Conservation (phyloP, 1,284 basidiomycete species). For the Cryptococcus sp. region DNA sequence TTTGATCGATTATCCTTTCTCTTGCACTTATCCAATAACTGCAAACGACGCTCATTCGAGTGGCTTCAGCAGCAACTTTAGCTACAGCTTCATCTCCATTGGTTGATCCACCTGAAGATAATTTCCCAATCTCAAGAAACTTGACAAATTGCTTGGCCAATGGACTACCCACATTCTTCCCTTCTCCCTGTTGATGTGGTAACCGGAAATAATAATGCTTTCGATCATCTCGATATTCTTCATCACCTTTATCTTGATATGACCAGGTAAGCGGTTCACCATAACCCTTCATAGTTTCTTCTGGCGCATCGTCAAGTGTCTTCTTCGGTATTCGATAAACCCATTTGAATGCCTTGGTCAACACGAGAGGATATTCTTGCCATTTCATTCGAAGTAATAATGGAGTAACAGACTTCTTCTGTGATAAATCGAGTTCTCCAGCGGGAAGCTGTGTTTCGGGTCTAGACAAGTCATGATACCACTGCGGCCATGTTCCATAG, state of each 20-base stretch:
- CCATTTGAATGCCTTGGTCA: constrained; percentile 90
- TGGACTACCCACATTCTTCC: constrained; percentile 88
- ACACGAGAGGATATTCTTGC: constrained; percentile 78
- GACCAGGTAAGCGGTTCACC: constrained; percentile 8
- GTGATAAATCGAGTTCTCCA: constrained; percentile 72
- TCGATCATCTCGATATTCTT: constrained; percentile 16
- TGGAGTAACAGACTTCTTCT: constrained; percentile 77
- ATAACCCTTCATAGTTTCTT: constrained; percentile 8
- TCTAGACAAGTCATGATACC: constrained; percentile 84
- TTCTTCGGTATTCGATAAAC: constrained; percentile 66
- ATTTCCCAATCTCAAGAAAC: constrained; percentile 76
- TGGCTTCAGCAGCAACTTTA: constrained; percentile 71
- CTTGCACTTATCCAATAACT: constrained; percentile 96
- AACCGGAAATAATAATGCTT: constrained; percentile 71
- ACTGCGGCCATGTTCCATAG: constrained; percentile 65
- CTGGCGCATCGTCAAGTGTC: constrained; percentile 55
- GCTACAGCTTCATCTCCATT: constrained; percentile 51
- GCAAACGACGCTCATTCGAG: constrained; percentile 91
- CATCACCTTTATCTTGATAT: constrained; percentile 12
- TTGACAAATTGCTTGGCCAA: constrained; percentile 86
- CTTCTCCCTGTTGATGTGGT: constrained; percentile 92
- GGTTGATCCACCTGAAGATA: constrained; percentile 53
- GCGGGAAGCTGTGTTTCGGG: constrained; percentile 30
- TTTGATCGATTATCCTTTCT: constrained; percentile 87
- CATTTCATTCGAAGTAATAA: constrained; percentile 83